A percentile compares a stretch with the other conserved stretches of the same genome.
Evolutionary conservation across 176 grass and related monocot species (phyloP).

Genomic region (Ananas comosus): DNA sequence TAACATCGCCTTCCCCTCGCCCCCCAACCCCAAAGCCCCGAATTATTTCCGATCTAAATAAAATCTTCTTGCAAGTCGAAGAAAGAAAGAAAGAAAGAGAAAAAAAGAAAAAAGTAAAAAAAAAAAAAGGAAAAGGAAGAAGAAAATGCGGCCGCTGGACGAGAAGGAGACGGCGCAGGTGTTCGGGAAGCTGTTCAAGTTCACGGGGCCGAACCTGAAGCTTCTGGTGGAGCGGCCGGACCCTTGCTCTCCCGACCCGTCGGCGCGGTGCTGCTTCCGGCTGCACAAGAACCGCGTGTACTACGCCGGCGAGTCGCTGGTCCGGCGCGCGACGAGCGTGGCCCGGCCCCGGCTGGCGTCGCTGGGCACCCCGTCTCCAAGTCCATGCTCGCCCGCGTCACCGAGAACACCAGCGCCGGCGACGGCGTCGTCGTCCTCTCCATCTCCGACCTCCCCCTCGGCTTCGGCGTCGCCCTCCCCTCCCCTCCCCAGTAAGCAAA

Average conservation of each 20-base stretch:
- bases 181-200: slow-evolving; percentile 91
- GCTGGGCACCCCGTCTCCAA: slow-evolving; percentile 77
- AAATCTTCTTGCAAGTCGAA: too few species aligned
- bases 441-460: slow-evolving; percentile 77
- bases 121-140: too few species aligned
- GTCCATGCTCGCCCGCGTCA: slow-evolving; percentile 76
- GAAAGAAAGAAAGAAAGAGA: too few species aligned
- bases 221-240: slow-evolving; percentile 66
- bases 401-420: slow-evolving; percentile 59
- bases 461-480: slow-evolving; percentile 57
- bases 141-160: slow-evolving; percentile 59
- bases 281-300: slow-evolving; percentile 90
- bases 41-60: too few species aligned
- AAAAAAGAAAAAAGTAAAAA: too few species aligned
- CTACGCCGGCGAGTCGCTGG: slow-evolving; percentile 65
- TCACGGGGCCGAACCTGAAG: slow-evolving; percentile 76
- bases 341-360: slow-evolving; percentile 48
- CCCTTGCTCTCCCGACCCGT: slow-evolving; percentile 32
- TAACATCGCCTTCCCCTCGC: background rate
- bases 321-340: slow-evolving; percentile 52
- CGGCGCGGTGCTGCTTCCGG: slow-evolving; percentile 64
- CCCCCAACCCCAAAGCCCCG: too few species aligned
- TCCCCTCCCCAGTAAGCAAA: background rate
- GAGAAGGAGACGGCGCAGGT: slow-evolving; percentile 80
- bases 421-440: slow-evolving; percentile 76